Evolutionary conservation across 1,284 basidiomycete genomes (phyloP), one percentile per base, ranked within the genome.

Genomic region (Malassezia pachydermatis): DNA sequence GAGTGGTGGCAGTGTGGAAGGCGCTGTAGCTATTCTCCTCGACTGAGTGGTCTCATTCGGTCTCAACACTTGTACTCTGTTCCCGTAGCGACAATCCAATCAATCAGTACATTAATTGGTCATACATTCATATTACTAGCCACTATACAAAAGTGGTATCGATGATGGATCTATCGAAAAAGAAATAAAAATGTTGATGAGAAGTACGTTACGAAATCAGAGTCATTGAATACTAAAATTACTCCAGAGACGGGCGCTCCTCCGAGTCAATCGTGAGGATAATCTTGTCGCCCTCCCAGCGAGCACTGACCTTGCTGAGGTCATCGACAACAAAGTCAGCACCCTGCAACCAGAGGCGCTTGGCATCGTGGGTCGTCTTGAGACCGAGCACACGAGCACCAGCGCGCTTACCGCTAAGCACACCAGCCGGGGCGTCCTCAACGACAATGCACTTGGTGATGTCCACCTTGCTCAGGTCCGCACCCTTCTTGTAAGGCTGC

Each of bases 381-480:
- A 70, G 36, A 1, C 60, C 68, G 3, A 71, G 45, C 2, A 67
- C 65, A 40, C 60, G 58, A 14, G 65, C 65, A 13, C 67, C 67
- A 1, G 68, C 65, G 4, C 50, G 29, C 41, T 63, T 65, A 20
- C 67, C 68, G 7, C 63, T 51, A 1, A 57, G 44, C 2, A 70
- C 54, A 14, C 68, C 68, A 2, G 68, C 62, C 5, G 68, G 68
- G 3, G 68, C 68, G 29, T 71, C 68, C 45, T 71, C 68, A 4
- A 71, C 61, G 17, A 71, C 68, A 17, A 71, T 45, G 43, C 60
- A 68, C 11, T 60, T 37, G 13, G 48, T 41, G 48, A 65, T 60
- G 43, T 68, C 58, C 7, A 51, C 54, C 14, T 43, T 10, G 27
- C 41, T 45, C 22, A 54, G 47, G 24, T 67, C 41, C 3, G 68